phyloP scores from a whole-genome alignment of 768 basidiomycete species.

The Mycena galericulata region DNA sequence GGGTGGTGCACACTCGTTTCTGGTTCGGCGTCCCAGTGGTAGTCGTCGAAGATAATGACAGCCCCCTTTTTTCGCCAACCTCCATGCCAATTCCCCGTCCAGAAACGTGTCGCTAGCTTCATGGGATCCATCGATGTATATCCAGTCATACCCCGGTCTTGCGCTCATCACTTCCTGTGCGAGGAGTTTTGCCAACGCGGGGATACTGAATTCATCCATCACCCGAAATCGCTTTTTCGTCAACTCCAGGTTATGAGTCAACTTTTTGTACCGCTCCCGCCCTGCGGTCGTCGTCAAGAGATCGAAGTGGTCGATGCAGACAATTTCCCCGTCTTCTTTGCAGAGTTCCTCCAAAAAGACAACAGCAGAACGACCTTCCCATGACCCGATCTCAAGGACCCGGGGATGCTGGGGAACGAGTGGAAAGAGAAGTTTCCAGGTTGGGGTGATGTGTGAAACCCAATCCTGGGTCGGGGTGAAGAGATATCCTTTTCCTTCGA shows the following conservation, averaged over 20 bases:
- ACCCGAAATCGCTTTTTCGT: constrained; percentile 60
- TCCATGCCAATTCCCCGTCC: constrained; percentile 71
- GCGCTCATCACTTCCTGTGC: constrained; percentile 54
- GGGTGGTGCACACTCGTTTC: constrained; percentile 64
- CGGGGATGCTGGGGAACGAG: constrained; percentile 51
- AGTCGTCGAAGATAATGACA: constrained; percentile 69
- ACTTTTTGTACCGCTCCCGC: constrained; percentile 54
- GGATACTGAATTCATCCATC: constrained; percentile 64
- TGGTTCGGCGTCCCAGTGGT: constrained; percentile 63
- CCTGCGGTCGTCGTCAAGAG: constrained; percentile 62
- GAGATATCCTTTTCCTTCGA: not conserved
- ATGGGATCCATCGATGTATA: constrained; percentile 72
- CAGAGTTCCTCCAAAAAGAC: constrained; percentile 65
- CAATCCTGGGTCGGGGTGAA: constrained; percentile 69
- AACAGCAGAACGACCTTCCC: constrained; percentile 73
- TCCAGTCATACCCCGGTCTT: constrained; percentile 65
- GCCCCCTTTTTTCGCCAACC: constrained; percentile 63
- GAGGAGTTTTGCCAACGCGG: constrained; percentile 60
- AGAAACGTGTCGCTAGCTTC: constrained; percentile 70
- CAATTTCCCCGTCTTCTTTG: constrained; percentile 54
- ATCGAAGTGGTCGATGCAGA: constrained; percentile 73
- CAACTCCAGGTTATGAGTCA: constrained; percentile 60
- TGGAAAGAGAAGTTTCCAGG: constrained; percentile 56
- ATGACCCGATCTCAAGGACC: constrained; percentile 68
- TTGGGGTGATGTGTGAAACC: constrained; percentile 59